Conservation (phyloP, 139 green algal species). For the Chlorella sorokiniana region DNA sequence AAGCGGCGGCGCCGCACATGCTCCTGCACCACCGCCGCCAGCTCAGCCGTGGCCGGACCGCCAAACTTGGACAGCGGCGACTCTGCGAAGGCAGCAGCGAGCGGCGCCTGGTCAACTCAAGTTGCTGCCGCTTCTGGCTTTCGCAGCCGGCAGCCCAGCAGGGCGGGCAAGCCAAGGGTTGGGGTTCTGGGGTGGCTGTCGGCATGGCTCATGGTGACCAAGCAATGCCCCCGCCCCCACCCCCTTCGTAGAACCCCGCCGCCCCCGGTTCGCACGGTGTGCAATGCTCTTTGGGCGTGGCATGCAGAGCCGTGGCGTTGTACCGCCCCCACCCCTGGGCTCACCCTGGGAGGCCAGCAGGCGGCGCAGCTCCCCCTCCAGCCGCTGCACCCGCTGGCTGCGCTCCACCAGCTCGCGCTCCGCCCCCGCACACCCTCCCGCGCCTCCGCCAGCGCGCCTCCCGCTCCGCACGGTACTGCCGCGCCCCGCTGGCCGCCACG, state of each 20-base stretch:
- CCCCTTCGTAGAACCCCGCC: no score
- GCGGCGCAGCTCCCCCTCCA: background rate
- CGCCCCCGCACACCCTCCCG: background rate
- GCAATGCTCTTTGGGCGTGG: no score
- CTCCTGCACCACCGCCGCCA: slow-evolving; percentile 12
- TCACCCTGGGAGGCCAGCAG: slow-evolving; percentile 2
- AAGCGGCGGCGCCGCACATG: slow-evolving; percentile 26
- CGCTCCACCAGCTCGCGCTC: background rate
- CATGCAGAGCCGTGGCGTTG: no score
- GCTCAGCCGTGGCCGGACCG: background rate
- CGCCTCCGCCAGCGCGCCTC: slow-evolving; percentile 4
- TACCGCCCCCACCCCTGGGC: background rate
- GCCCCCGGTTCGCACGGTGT: no score
- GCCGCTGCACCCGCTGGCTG: background rate
- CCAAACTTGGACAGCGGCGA: slow-evolving; percentile 32
- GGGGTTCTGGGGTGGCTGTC: no score
- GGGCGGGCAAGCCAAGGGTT: no score
- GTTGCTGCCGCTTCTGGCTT: no score
- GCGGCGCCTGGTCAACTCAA: background rate
- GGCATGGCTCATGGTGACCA: no score
- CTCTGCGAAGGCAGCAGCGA: background rate
- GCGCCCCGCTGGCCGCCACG: background rate
- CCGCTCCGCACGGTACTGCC: background rate
- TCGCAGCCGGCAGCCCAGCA: background rate
- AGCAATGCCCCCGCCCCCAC: no score